phyloP scores from a whole-genome alignment of 176 grass and related monocot species.

The Oryza meridionalis region DNA sequence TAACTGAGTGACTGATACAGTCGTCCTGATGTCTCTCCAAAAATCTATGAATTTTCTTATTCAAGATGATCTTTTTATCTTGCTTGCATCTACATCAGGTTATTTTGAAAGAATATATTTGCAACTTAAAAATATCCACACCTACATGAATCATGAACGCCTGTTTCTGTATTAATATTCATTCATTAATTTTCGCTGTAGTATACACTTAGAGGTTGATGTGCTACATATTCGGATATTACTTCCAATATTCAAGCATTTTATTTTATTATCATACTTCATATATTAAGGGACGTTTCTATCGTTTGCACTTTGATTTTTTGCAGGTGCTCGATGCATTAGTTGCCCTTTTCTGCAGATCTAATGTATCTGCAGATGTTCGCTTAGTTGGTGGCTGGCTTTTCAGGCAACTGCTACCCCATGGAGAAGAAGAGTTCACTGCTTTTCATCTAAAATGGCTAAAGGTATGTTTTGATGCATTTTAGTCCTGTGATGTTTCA shows the following conservation, averaged over 20 bases:
- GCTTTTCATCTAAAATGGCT: conserved; percentile 69
- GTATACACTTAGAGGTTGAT: conserved; percentile 21
- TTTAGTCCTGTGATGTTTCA: conserved; percentile 12
- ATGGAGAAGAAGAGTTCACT: conserved; percentile 85
- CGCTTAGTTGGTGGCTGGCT: conserved; percentile 93
- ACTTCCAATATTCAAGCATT: not conserved
- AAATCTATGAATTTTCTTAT: not conserved
- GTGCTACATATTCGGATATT: not conserved
- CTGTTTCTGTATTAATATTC: conserved; percentile 25
- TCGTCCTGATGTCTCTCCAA: not conserved
- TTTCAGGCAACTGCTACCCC: conserved; percentile 89
- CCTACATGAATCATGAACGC: not conserved
- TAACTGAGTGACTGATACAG: not conserved
- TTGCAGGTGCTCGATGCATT: conserved; percentile 94
- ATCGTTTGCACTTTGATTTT: conserved; percentile 32
- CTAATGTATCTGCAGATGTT: conserved; percentile 84
- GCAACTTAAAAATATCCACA: not conserved
- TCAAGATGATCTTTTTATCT: not conserved
- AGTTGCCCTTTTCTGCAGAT: conserved; percentile 83
- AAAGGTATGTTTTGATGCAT: conserved; percentile 51
- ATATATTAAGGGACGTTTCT: conserved; percentile 26
- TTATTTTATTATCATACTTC: conserved; percentile 12
- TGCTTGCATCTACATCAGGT: conserved; percentile 5
- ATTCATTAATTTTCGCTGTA: not conserved
- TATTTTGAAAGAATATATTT: conserved; percentile 5